A percentile compares a stretch with the other conserved stretches of the same genome.
These are phyloP conservation scores for Avena atlantica DNA, from an alignment of 176 grass and related monocot genomes.

Conservation along the genomic window DNA sequence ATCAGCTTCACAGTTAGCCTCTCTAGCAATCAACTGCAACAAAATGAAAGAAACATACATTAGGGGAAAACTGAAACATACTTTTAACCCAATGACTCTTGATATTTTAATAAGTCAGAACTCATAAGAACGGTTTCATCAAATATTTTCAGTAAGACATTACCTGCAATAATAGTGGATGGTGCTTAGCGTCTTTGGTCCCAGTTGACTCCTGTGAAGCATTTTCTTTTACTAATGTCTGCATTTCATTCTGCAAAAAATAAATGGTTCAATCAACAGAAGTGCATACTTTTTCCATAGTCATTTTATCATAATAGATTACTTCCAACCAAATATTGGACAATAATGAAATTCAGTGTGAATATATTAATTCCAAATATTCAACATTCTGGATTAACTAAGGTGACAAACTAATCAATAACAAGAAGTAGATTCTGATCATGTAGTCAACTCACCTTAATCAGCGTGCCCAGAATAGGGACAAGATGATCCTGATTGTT, in stretches of 20 bases:
- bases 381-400: not conserved
- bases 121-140: not conserved
- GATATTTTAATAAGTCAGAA: constrained; percentile 31
- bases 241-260: constrained; percentile 64
- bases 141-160: not conserved
- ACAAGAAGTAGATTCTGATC: not conserved
- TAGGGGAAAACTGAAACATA: not conserved
- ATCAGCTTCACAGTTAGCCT: constrained; percentile 75
- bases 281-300: not conserved
- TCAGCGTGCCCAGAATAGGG: constrained; percentile 85
- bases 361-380: constrained; percentile 9
- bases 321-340: not conserved
- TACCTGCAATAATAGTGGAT: constrained; percentile 85
- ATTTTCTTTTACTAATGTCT: constrained; percentile 67
- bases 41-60: constrained; percentile 36
- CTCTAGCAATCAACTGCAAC: constrained; percentile 74
- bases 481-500: constrained; percentile 90
- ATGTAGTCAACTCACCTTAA: constrained; percentile 76
- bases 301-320: not conserved
- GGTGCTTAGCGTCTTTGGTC: constrained; percentile 67
- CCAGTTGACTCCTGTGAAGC: constrained; percentile 52
- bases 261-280: not conserved
- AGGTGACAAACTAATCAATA: not conserved
- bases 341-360: not conserved
- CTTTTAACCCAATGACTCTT: not conserved